Base-by-base conservation (phyloP, 2,329 filamentous ascomycete species). In the Phaeosphaeria sp. region DNA sequence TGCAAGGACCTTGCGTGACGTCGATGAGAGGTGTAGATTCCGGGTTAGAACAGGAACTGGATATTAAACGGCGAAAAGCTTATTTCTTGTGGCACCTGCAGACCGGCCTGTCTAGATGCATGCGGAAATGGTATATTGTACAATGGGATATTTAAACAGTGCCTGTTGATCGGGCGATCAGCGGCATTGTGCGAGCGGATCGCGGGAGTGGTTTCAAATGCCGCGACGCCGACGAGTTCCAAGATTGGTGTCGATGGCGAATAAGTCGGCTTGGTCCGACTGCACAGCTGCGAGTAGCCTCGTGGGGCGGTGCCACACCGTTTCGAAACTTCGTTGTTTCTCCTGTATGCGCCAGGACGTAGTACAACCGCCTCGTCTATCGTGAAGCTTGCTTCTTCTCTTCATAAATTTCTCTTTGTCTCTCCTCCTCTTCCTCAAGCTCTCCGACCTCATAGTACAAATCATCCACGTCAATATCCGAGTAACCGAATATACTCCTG, bases 391-490 rank as follows among this genome's bases (percentile, higher is more conserved):
- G 56, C 22, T 51, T 45, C 22, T 51, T 58, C 36, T 58, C 46
- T 21, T 57, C 52, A 25, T 60, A 49, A 22, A 54, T 36, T 3
- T 42, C 49, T 21, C 45, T 42, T 8, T 59, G 56, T 20, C 55
- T 58, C 55, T 68, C 61, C 44, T 71, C 68, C 30, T 73, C 69
- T 18, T 64, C 61, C 18, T 66, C 67, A 3, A 59, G 18, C 39
- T 75, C 71, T 0, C 63, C 71, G 7, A 64, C 71, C 27, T 75
- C 73, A 43, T 76, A 75, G 45, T 71, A 73, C 45, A 73, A 44
- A n/a, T 73, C 70, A 8, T 73, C 74, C 3, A 74, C 72, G 15
- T 72, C 68, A 5, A 71, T 64, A 13, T 71, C 71, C 1, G 64
- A 51, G 43, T 71, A 74, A 6, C 74, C 74, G 45, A 77, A 68